A percentile compares a stretch with the other conserved stretches of the same genome.
Evolutionary conservation across 2,329 filamentous ascomycete species (phyloP).

Genomic region (Monilinia aucupariae): DNA sequence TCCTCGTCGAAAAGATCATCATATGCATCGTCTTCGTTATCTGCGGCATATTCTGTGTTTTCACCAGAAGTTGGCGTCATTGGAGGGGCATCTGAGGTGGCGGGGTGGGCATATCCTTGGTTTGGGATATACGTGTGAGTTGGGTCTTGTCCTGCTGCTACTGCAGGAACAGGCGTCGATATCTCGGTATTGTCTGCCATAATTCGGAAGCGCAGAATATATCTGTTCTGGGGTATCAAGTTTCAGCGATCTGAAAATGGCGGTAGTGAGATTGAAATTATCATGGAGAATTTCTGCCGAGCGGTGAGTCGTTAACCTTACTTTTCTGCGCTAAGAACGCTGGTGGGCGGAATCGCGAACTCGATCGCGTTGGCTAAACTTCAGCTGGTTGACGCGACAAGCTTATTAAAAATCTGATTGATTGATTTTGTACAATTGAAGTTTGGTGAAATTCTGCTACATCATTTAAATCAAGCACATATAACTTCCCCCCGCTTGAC

Average conservation of each 20-base stretch:
- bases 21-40: slow-evolving; percentile 40
- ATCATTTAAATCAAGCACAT: background rate
- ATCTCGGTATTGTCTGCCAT: slow-evolving; percentile 23
- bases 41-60: slow-evolving; percentile 34
- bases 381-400: slow-evolving; percentile 15
- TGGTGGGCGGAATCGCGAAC: slow-evolving; percentile 2
- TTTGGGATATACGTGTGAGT: slow-evolving; percentile 46
- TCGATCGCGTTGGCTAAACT: slow-evolving; percentile 12
- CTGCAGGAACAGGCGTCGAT: slow-evolving; percentile 22
- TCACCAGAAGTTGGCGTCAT: slow-evolving; percentile 31
- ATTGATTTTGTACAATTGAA: background rate
- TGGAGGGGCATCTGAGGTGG: slow-evolving; percentile 34
- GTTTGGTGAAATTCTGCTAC: background rate
- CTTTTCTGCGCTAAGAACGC: slow-evolving; percentile 6
- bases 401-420: background rate
- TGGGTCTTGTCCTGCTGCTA: slow-evolving; percentile 42
- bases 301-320: slow-evolving; percentile 11
- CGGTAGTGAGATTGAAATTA: slow-evolving; percentile 7
- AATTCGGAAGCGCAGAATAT: background rate
- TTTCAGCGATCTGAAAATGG: background rate
- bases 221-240: background rate
- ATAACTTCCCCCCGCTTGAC: background rate
- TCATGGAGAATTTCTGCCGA: slow-evolving; percentile 14
- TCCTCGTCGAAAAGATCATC: slow-evolving; percentile 51
- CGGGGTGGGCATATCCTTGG: slow-evolving; percentile 42